Evolutionary conservation across 768 basidiomycete species (phyloP).

Genomic region (Termitomyces sp.): DNA sequence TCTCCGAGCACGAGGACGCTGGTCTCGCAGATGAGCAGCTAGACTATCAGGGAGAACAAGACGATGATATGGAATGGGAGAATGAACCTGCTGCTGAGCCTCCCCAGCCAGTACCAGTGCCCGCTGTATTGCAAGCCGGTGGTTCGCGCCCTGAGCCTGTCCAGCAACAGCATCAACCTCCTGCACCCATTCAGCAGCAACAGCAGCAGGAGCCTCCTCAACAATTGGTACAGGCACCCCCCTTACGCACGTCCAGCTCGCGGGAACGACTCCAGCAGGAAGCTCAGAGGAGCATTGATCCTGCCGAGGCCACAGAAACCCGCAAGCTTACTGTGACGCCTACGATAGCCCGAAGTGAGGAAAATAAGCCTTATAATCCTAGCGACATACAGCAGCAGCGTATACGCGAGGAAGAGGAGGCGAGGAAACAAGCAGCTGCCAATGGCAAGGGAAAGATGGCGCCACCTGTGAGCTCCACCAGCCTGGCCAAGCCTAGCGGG

Average conservation of each 20-base stretch:
- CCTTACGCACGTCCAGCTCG: constrained; percentile 43
- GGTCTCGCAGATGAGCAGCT: constrained; percentile 57
- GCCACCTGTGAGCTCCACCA: constrained; percentile 43
- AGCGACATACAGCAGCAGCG: constrained; percentile 35
- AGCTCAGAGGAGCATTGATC: constrained; percentile 48
- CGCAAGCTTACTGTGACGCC: constrained; percentile 79
- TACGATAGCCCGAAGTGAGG: constrained; percentile 61
- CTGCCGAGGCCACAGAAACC: constrained; percentile 69
- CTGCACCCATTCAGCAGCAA: constrained; percentile 32
- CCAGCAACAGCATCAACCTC: constrained; percentile 31
- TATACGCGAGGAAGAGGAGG: constrained; percentile 44
- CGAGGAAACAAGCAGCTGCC: constrained; percentile 39
- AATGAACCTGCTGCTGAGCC: constrained; percentile 49
- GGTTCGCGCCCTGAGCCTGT: constrained; percentile 26
- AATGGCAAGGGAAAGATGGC: constrained; percentile 54
- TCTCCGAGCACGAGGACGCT: constrained; percentile 68
- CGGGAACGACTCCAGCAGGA: constrained; percentile 43
- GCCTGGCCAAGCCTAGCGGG: constrained; percentile 28
- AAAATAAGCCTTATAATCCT: constrained; percentile 36
- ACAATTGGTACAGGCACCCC: constrained; percentile 21
- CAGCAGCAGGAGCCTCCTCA: constrained; percentile 26
- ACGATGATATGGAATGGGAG: constrained; percentile 90
- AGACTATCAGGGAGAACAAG: constrained; percentile 51
- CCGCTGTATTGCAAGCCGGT: constrained; percentile 37
- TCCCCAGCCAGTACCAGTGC: constrained; percentile 23